These are phyloP conservation scores for Yarrowia divulgata DNA, from an alignment of 805 yeast genomes.

Conservation along the genomic window DNA sequence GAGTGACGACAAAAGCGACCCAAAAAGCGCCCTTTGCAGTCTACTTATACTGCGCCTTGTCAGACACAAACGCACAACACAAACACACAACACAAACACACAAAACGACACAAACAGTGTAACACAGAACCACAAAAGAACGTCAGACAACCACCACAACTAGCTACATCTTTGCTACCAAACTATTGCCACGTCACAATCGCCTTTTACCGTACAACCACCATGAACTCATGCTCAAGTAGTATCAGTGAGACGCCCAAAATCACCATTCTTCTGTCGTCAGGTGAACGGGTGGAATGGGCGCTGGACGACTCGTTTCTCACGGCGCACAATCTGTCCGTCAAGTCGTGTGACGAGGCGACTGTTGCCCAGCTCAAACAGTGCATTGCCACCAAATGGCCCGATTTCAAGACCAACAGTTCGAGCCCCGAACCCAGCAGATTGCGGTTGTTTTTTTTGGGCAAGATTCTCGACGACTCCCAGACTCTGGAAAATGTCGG, in stretches of 20 bases:
- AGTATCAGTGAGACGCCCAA: conserved; percentile 28
- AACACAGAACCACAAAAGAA: neutral
- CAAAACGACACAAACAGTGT: neutral
- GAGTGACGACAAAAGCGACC: too few relatives aligned
- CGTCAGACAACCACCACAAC: neutral
- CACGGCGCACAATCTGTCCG: conserved; percentile 42
- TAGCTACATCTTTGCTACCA: neutral
- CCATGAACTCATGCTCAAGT: conserved; percentile 32
- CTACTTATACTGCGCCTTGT: too few relatives aligned
- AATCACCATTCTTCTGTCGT: conserved; percentile 44
- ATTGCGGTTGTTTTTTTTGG: conserved; percentile 49
- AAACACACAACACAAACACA: neutral
- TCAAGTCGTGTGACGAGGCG: conserved; percentile 42
- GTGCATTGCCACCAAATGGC: conserved; percentile 44
- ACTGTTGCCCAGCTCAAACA: conserved; percentile 43
- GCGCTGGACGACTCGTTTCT: conserved; percentile 42
- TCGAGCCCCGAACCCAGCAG: conserved; percentile 41
- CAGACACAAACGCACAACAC: neutral
- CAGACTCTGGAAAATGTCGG: conserved; percentile 43
- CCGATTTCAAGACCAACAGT: conserved; percentile 45
- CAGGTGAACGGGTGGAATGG: conserved; percentile 44
- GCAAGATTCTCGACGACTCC: conserved; percentile 47
- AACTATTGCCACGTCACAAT: neutral
- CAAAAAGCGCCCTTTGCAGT: neutral
- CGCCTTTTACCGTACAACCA: neutral